A percentile compares a stretch with the other conserved stretches of the same genome.
Conservation (phyloP, 768 basidiomycete species). For the Mrakia blollopis region DNA sequence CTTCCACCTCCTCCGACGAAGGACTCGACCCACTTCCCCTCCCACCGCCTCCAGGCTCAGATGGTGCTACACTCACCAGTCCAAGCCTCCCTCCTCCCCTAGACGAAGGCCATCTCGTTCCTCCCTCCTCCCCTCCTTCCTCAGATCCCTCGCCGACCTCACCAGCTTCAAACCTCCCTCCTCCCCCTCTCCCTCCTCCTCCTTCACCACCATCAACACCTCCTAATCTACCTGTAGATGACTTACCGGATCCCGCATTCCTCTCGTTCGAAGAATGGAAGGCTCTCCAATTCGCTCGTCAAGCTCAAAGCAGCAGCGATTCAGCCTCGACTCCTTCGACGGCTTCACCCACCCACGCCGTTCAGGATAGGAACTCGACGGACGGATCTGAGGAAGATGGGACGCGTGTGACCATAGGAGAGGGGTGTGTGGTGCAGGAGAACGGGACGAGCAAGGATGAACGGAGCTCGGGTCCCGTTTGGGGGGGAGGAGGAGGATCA, state of each 20-base stretch:
- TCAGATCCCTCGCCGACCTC: background rate
- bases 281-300: constrained; percentile 15
- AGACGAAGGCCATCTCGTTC: constrained; percentile 13
- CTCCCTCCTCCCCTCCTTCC: background rate
- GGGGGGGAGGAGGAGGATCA: too few species aligned
- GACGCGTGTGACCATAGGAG: too few species aligned
- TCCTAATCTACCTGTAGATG: background rate
- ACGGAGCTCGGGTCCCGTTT: background rate
- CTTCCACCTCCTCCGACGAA: background rate
- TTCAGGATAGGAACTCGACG: background rate
- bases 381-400: background rate
- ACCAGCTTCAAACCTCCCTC: background rate
- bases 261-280: constrained; percentile 33
- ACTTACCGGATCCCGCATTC: background rate
- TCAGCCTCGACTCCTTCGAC: background rate
- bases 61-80: background rate
- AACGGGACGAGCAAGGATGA: background rate
- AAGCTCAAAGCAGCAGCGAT: background rate
- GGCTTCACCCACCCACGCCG: too few species aligned
- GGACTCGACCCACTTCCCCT: background rate
- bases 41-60: background rate
- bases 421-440: background rate
- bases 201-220: background rate
- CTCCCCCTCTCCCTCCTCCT: background rate
- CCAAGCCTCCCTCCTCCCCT: background rate